A percentile compares a stretch with the other conserved stretches of the same genome.
Conservation (phyloP, 2,329 filamentous ascomycete species). For the Ophiostoma ips region DNA sequence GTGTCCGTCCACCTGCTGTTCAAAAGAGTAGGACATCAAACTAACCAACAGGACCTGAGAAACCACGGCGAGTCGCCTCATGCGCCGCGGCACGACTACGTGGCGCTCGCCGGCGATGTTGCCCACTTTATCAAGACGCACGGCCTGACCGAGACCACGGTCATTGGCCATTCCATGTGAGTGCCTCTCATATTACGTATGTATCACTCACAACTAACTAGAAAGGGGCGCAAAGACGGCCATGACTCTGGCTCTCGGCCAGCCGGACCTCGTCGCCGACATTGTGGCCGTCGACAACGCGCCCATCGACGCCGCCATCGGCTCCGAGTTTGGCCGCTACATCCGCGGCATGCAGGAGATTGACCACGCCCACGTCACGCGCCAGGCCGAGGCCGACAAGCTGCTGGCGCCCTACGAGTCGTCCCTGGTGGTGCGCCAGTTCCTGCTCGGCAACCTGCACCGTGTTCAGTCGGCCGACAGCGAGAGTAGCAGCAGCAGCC, state of each 20-base stretch:
- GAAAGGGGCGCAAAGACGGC: constrained; percentile 83
- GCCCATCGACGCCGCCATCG: constrained; percentile 65
- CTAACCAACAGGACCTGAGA: constrained; percentile 64
- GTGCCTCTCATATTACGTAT: no score
- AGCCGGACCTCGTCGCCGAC: constrained; percentile 51
- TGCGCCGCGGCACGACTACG: constrained; percentile 61
- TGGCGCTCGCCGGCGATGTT: constrained; percentile 69
- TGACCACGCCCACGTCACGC: constrained; percentile 51
- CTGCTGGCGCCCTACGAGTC: constrained; percentile 64
- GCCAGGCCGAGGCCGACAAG: constrained; percentile 63
- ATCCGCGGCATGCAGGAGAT: constrained; percentile 74
- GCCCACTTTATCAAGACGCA: constrained; percentile 63
- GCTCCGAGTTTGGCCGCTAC: constrained; percentile 64
- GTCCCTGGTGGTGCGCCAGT: constrained; percentile 70
- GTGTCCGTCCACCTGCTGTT: no score
- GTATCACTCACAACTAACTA: no score
- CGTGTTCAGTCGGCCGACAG: constrained; percentile 27
- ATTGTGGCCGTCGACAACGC: constrained; percentile 86
- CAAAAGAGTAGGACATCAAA: no score
- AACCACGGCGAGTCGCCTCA: constrained; percentile 92
- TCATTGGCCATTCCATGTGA: constrained; percentile 92
- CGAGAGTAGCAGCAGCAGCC: constrained; percentile 15
- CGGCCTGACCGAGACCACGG: constrained; percentile 51
- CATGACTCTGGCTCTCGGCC: constrained; percentile 69
- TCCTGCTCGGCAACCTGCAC: constrained; percentile 75